A percentile compares a stretch with the other conserved stretches of the same genome.
Evolutionary conservation across 345 rosid genomes (phyloP).

Genomic region (Lumnitzera littorea): DNA sequence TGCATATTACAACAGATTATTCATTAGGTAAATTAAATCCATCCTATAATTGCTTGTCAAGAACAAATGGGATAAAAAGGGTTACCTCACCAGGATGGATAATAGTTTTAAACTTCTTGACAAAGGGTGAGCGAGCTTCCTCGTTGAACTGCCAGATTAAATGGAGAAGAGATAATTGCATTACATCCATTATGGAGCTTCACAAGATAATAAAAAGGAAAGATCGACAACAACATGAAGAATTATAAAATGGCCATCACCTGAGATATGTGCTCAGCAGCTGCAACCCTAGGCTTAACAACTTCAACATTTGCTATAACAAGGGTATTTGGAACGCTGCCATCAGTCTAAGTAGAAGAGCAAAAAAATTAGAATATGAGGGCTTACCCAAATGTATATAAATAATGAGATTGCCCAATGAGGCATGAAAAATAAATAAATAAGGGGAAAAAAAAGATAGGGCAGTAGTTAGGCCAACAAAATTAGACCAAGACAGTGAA

Average conservation of each 20-base stretch:
- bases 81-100: slow-evolving; percentile 71
- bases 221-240: not conserved
- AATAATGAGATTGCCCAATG: no score
- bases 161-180: no score
- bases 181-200: no score
- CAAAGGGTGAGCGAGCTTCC: slow-evolving; percentile 64
- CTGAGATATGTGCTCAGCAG: slow-evolving; percentile 87
- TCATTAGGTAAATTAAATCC: not conserved
- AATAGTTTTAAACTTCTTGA: slow-evolving; percentile 54
- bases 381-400: slow-evolving; percentile 1
- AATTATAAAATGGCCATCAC: slow-evolving; percentile 16
- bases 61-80: not conserved
- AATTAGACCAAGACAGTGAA: no score
- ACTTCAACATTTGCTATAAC: slow-evolving; percentile 78
- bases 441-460: no score
- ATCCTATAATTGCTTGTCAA: not conserved
- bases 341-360: slow-evolving; percentile 53
- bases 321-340: slow-evolving; percentile 81
- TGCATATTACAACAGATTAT: no score
- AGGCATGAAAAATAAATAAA: no score
- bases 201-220: not conserved
- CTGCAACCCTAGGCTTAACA: slow-evolving; percentile 84
- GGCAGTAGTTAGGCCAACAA: no score
- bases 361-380: slow-evolving; percentile 8
- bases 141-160: slow-evolving; percentile 40